These are phyloP conservation scores for Geotrichum fermentans DNA, from an alignment of 1,139 yeast genomes.

Conservation along the genomic window DNA sequence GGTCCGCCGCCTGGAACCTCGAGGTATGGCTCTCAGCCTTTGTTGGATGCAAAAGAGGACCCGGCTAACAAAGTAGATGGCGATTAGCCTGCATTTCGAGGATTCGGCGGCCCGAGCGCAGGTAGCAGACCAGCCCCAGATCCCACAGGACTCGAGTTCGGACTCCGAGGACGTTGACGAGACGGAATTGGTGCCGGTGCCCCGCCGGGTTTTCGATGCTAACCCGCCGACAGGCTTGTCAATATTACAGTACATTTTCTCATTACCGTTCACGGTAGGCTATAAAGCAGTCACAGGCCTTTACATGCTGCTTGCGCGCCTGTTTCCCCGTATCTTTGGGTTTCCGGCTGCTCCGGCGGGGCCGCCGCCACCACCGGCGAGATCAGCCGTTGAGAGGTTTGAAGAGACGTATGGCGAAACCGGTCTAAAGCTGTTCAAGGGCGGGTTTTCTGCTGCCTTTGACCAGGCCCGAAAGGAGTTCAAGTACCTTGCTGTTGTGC, in stretches of 20 bases:
- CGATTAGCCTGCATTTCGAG: constrained; percentile 33
- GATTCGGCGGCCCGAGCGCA: constrained; percentile 21
- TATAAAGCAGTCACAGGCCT: constrained; percentile 31
- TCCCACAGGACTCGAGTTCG: too few relatives aligned
- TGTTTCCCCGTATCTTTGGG: constrained; percentile 38
- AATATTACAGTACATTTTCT: constrained; percentile 30
- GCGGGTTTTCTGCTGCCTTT: constrained; percentile 73
- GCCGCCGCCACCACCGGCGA: constrained; percentile 41
- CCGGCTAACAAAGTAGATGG: constrained; percentile 20
- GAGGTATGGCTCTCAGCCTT: constrained; percentile 22
- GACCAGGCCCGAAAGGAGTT: constrained; percentile 61
- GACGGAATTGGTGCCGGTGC: background rate
- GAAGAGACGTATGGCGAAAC: constrained; percentile 37
- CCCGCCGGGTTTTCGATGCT: background rate
- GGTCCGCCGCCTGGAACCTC: constrained; percentile 31
- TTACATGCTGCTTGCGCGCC: constrained; percentile 32
- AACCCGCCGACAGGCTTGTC: constrained; percentile 23
- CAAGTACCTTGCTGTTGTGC: constrained; percentile 64
- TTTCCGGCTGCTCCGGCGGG: constrained; percentile 34
- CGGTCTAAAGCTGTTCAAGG: constrained; percentile 49
- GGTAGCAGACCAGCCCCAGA: too few relatives aligned
- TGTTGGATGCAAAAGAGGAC: background rate
- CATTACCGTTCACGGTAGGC: constrained; percentile 34
- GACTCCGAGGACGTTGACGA: background rate
- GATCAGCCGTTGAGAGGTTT: constrained; percentile 38